A percentile compares a stretch with the other conserved stretches of the same genome.
Conservation (phyloP, 257 asterid species). For the Solanum stenotomum region DNA sequence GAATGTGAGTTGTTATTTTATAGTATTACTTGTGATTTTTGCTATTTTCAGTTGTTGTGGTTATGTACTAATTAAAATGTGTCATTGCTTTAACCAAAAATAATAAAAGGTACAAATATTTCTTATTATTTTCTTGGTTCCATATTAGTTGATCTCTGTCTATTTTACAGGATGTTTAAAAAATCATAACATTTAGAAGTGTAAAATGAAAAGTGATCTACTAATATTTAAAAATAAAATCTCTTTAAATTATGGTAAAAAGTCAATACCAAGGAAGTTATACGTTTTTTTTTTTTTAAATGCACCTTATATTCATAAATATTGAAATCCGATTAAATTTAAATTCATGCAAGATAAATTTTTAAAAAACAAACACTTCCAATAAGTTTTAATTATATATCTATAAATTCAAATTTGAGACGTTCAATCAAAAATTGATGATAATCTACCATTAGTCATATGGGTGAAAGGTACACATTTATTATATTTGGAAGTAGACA, state of each 20-base stretch:
- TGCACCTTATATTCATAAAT: too few species aligned
- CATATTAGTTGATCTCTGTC: too few species aligned
- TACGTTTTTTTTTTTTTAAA: too few species aligned
- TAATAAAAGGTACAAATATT: background rate
- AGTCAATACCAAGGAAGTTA: background rate
- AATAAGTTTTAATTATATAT: fast-evolving
- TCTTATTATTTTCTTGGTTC: too few species aligned
- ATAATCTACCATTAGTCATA: background rate
- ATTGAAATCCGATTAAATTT: fast-evolving
- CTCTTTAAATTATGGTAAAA: background rate
- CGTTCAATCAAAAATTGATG: fast-evolving
- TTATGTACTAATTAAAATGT: background rate
- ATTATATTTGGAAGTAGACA: background rate
- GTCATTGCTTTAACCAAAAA: background rate
- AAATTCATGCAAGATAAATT: background rate
- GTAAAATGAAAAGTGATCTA: background rate
- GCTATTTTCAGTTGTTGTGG: background rate
- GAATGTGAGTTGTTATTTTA: background rate
- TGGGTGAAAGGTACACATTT: background rate
- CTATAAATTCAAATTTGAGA: background rate
- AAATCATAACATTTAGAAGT: background rate
- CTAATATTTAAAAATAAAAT: background rate
- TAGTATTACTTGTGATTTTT: background rate
- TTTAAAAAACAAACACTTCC: fast-evolving
- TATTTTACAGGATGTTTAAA: too few species aligned